Evolutionary conservation across 169 alveolate genomes (phyloP).

Genomic region (Plasmodium ovale): DNA sequence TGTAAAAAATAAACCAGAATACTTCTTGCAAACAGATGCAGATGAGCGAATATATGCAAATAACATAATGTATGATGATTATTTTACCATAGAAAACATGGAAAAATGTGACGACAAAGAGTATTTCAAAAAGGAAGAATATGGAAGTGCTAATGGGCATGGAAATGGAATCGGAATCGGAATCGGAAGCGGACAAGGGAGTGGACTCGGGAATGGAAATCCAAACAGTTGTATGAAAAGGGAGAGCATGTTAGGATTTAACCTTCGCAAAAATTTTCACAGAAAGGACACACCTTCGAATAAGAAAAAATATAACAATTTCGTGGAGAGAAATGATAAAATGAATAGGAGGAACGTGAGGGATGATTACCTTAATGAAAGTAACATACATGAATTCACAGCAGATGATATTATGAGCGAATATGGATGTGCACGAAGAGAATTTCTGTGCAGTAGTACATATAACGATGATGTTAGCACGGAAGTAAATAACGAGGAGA

Average conservation of each 20-base stretch:
- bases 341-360: slow-evolving; percentile 5
- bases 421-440: not conserved
- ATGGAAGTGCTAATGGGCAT: not conserved
- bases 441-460: slow-evolving; percentile 1
- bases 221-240: not conserved
- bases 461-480: too few species aligned
- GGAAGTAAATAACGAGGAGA: too few species aligned
- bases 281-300: slow-evolving; percentile 15
- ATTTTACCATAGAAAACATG: slow-evolving; percentile 70
- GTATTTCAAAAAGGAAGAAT: slow-evolving; percentile 38
- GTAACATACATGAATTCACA: slow-evolving; percentile 8
- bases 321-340: slow-evolving; percentile 20
- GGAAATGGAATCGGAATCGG: not conserved
- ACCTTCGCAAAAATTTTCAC: slow-evolving; percentile 4
- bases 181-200: not conserved
- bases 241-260: not conserved
- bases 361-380: slow-evolving; percentile 15
- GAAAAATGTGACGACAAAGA: slow-evolving; percentile 69
- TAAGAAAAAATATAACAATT: slow-evolving; percentile 19
- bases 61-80: slow-evolving; percentile 73
- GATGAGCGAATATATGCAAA: slow-evolving; percentile 52
- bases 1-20: slow-evolving; percentile 56
- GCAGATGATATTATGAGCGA: slow-evolving; percentile 7
- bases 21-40: slow-evolving; percentile 10
- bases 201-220: not conserved